These are phyloP conservation scores for Hansenula sp. DNA, from an alignment of 1,139 yeast genomes.

Conservation along the genomic window DNA sequence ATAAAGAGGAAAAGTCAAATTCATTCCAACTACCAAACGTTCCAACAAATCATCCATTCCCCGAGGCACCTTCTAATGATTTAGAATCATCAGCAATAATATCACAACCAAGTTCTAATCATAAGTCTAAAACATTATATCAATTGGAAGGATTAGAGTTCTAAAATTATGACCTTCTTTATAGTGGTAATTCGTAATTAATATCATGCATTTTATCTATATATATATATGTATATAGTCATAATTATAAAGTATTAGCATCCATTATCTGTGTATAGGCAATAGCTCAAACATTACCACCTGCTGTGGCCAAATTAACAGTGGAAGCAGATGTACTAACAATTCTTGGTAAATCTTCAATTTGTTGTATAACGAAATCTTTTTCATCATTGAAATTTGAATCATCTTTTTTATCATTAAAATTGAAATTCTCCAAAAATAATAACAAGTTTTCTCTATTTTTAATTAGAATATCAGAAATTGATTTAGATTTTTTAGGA, in stretches of 20 bases:
- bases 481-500: conserved; percentile 80
- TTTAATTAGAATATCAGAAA: conserved; percentile 75
- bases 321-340: conserved; percentile 20
- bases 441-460: conserved; percentile 73
- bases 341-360: conserved; percentile 61
- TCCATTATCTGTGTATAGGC: no score
- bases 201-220: no score
- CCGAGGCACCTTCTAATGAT: not conserved
- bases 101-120: not conserved
- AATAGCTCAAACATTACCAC: not conserved
- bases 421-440: conserved; percentile 65
- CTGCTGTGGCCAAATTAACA: not conserved
- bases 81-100: not conserved
- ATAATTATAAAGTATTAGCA: no score
- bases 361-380: conserved; percentile 73
- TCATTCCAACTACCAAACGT: not conserved
- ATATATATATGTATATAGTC: no score
- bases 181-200: no score
- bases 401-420: conserved; percentile 57
- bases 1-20: not conserved
- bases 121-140: conserved; percentile 4
- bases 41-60: not conserved
- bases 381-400: conserved; percentile 73
- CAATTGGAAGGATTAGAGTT: conserved; percentile 16
- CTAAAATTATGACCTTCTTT: not conserved